Evolutionary conservation across 768 basidiomycete species (phyloP).

Genomic region (Psilocybe cyanescens): DNA sequence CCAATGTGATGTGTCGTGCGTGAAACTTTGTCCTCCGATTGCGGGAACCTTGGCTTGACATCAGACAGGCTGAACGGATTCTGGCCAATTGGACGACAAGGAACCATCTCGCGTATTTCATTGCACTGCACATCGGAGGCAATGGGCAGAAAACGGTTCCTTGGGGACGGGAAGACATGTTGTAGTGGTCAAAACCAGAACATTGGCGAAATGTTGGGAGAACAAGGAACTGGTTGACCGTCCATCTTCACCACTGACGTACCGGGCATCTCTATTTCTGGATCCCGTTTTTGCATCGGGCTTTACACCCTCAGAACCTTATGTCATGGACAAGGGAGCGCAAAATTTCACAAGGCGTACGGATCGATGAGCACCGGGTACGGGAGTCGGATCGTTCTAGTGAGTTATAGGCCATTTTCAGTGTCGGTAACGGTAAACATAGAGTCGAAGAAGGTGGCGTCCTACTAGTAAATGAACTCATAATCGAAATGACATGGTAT

Average conservation of each 20-base stretch:
- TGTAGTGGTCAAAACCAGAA: background rate
- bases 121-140: background rate
- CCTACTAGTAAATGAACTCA: background rate
- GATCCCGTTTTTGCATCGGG: background rate
- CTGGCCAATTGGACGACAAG: background rate
- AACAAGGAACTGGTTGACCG: background rate
- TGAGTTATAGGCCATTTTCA: background rate
- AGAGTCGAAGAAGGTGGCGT: background rate
- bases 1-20: background rate
- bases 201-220: background rate
- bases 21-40: background rate
- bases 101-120: background rate
- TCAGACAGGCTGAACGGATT: background rate
- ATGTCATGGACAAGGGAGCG: background rate
- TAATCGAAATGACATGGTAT: background rate
- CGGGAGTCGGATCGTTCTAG: background rate
- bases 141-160: background rate
- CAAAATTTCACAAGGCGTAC: background rate
- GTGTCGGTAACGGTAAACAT: background rate
- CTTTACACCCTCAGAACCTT: background rate
- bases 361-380: background rate
- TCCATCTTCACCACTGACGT: background rate
- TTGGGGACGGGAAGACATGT: background rate
- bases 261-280: background rate
- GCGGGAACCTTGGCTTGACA: conserved; percentile 2